A percentile compares a stretch with the other conserved stretches of the same genome.
Conservation (phyloP, 225 moss, liverwort and hornwort genomes). For the Marchantia paleacea region DNA sequence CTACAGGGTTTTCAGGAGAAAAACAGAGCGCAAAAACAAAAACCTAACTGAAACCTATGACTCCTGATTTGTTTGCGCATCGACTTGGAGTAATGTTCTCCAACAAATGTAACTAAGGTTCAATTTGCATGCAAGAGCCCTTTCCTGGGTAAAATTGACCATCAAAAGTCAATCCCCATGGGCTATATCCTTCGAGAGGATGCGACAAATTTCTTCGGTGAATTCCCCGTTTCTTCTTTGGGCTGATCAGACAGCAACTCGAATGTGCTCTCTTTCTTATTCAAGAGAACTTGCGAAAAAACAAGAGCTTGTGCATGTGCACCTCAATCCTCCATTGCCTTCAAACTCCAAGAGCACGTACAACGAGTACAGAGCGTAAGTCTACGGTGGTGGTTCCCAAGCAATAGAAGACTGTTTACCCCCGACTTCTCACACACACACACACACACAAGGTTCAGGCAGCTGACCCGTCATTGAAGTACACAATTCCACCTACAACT, state of each 20-base stretch:
- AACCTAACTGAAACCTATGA: background rate
- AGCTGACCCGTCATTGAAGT: conserved; percentile 66
- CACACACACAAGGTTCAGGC: conserved; percentile 28
- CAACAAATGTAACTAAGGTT: background rate
- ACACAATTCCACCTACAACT: conserved; percentile 71
- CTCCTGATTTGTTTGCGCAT: background rate
- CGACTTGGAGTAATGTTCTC: background rate
- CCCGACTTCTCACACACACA: background rate
- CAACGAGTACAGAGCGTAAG: background rate
- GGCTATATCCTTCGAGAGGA: background rate
- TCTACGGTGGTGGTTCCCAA: background rate
- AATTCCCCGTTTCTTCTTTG: background rate
- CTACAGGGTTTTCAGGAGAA: no score
- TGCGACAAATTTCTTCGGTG: background rate
- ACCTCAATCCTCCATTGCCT: background rate
- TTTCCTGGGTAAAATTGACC: background rate
- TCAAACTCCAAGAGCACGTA: background rate
- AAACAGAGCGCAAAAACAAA: conserved; percentile 3
- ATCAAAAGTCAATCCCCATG: background rate
- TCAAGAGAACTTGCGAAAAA: background rate
- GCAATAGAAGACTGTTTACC: background rate
- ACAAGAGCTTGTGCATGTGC: background rate
- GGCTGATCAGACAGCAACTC: background rate
- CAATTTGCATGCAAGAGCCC: background rate
- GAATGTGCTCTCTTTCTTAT: background rate